phyloP scores from a whole-genome alignment of 177 flowering plant genomes.

The Vitis hybrid region DNA sequence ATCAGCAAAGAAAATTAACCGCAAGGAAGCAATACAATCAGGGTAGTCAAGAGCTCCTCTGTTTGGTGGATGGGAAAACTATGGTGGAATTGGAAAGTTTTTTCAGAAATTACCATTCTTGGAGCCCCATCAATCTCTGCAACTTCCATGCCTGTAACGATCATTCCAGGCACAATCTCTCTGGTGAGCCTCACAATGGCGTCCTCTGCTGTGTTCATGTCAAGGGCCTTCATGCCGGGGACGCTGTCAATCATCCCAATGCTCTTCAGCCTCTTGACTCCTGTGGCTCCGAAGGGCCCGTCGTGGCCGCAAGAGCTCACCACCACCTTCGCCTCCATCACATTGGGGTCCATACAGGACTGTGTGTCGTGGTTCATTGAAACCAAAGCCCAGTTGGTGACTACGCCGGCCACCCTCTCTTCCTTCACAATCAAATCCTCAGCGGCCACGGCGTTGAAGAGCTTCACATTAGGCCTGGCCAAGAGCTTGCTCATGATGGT shows the following conservation, averaged over 20 bases:
- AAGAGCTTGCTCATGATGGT: conserved; percentile 94
- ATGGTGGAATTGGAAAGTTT: too few species aligned
- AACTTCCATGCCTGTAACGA: conserved; percentile 96
- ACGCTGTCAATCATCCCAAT: conserved; percentile 81
- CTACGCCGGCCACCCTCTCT: conserved; percentile 67
- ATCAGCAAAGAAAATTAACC: neutral
- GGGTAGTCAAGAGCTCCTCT: too few species aligned
- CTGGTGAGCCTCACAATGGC: conserved; percentile 85
- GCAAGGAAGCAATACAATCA: too few species aligned
- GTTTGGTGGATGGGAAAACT: too few species aligned
- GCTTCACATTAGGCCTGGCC: conserved; percentile 87
- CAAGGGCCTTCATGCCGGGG: conserved; percentile 95
- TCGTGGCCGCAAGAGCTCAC: conserved; percentile 97
- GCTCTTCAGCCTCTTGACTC: conserved; percentile 85
- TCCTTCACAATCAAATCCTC: conserved; percentile 89
- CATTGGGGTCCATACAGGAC: conserved; percentile 96
- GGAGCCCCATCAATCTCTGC: conserved; percentile 96
- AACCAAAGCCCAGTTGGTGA: conserved; percentile 96
- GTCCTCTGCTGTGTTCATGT: conserved; percentile 95
- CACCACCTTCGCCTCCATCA: conserved; percentile 93
- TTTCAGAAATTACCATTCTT: conserved; percentile 63
- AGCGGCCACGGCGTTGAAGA: conserved; percentile 92
- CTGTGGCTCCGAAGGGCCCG: conserved; percentile 93
- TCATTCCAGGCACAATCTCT: conserved; percentile 95
- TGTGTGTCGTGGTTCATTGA: conserved; percentile 97